Evolutionary conservation across 1,284 basidiomycete genomes (phyloP), one percentile per base, ranked within the genome.

Genomic region (Termitomyces sp.): DNA sequence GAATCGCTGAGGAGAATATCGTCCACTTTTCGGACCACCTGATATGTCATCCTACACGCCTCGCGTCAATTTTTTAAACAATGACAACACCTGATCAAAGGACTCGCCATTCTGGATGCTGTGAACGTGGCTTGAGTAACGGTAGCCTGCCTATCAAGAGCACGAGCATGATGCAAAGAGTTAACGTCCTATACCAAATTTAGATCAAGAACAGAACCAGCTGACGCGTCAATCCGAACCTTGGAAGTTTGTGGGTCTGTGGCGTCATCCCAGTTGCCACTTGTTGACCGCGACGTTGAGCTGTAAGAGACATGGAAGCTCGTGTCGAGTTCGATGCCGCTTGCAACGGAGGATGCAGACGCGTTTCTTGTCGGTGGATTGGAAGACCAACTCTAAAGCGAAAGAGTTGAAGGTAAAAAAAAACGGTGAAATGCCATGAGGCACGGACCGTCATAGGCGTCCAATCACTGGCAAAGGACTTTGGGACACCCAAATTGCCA

Each of bases 221-320:
- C 24, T 46, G 19, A 50, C 16, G 16, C 50, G 53, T 52, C 14
- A 68, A 68, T 62, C 44, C 76, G 71, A 39, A 82, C 81, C 57
- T 74, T 76, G 64, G 71, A 76, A 61, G 77, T 72, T 16, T 77
- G 74, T 50, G 71, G 76, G 39, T 63, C 73, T 43, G 62, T 70
- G 47, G 72, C 62, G 54, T 86, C 85, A 51, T 85, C 86, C 85
- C 85, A 88, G 35, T 75, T 72, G 37, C 76, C 79, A 59, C 78
- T 80, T 10, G 75, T 68, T 34, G 78, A 70, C 49, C 82, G 73
- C 3, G 77, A 69, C 6, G 73, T 60, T n/a, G 72, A 68, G 79
- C 83, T 59, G 21, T 79, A 63, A 53, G 68, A 74, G 16, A 72
- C 60, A 50, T 76, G 79, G 59, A 76, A 81, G 44, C 64, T 64